A percentile compares a stretch with the other conserved stretches of the same genome.
Evolutionary conservation across 73 alveolate genomes (phyloP).

Genomic region (Urostyla sp.): DNA sequence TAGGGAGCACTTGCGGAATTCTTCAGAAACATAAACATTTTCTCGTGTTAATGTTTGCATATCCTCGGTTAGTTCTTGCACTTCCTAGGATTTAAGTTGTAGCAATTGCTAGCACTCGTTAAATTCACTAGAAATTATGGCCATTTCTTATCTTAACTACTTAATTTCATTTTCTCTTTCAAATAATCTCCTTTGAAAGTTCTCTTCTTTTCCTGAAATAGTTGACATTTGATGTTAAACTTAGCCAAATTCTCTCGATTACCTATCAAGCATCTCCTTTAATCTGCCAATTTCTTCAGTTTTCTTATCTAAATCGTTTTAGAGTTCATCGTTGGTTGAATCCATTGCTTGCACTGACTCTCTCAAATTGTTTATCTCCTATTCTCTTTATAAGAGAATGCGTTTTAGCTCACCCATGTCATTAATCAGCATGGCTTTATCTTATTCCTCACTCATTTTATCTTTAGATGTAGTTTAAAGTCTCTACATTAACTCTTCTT

Average conservation of each 20-base stretch:
- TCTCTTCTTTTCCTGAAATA: slow-evolving; percentile 59
- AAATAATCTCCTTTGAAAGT: slow-evolving; percentile 28
- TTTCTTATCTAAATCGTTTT: slow-evolving; percentile 64
- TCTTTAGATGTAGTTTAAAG: slow-evolving; percentile 18
- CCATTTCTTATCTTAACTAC: slow-evolving; percentile 33
- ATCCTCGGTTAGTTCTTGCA: slow-evolving; percentile 48
- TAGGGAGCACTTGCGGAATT: slow-evolving; percentile 41
- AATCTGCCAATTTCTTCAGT: slow-evolving; percentile 52
- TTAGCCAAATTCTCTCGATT: slow-evolving; percentile 26
- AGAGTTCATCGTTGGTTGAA: slow-evolving; percentile 55
- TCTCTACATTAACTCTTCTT: slow-evolving; percentile 56
- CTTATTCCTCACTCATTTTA: slow-evolving; percentile 57
- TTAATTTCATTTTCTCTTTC: slow-evolving; percentile 71
- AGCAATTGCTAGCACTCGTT: slow-evolving; percentile 47
- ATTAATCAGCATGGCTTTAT: slow-evolving; percentile 40
- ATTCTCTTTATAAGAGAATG: slow-evolving; percentile 25
- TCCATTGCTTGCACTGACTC: slow-evolving; percentile 54
- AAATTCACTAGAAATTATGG: slow-evolving; percentile 9
- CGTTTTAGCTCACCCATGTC: slow-evolving; percentile 28
- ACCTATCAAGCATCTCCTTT: slow-evolving; percentile 5
- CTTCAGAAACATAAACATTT: slow-evolving; percentile 49
- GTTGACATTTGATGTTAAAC: slow-evolving; percentile 45
- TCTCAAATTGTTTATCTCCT: slow-evolving; percentile 36
- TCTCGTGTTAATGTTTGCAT: slow-evolving; percentile 49
- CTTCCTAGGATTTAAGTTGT: slow-evolving; percentile 47